Evolutionary conservation across 2,329 filamentous ascomycete genomes (phyloP).

Genomic region (Arthrobotrys iridis): DNA sequence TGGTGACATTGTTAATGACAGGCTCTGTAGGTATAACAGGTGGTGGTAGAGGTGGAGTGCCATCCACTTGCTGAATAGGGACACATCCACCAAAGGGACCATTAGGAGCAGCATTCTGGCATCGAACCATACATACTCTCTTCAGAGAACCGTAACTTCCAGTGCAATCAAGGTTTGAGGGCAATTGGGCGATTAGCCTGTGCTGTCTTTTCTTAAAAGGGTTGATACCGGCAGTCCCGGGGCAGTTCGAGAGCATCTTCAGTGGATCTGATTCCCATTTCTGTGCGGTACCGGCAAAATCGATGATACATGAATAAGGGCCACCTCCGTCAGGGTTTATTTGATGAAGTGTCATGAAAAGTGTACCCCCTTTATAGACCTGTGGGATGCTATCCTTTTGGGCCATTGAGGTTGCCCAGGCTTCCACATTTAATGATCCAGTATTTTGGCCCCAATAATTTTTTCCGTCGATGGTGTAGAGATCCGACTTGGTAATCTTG

Average conservation of each 20-base stretch:
- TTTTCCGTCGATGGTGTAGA: not conserved
- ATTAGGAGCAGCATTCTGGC: constrained; percentile 70
- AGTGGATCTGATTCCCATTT: constrained; percentile 53
- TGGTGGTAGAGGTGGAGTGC: not conserved
- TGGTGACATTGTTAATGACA: no score
- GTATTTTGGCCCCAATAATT: not conserved
- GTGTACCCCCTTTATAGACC: constrained; percentile 67
- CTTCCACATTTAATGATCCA: not conserved
- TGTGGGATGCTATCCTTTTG: constrained; percentile 65
- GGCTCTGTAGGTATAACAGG: no score
- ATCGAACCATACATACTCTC: constrained; percentile 72
- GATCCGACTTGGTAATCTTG: not conserved
- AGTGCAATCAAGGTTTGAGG: constrained; percentile 63
- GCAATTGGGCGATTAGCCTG: not conserved
- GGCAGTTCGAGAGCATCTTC: not conserved
- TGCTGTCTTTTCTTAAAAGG: not conserved
- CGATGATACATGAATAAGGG: constrained; percentile 73
- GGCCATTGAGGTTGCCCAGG: not conserved
- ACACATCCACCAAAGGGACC: constrained; percentile 72
- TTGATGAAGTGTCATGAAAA: constrained; percentile 71
- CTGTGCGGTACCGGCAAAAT: constrained; percentile 68
- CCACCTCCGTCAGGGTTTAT: constrained; percentile 10
- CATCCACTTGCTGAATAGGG: constrained; percentile 63
- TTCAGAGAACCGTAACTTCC: constrained; percentile 70
- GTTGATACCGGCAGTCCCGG: not conserved